These are phyloP conservation scores for Carallia pectinifolia DNA, from an alignment of 345 rosid genomes.

Conservation along the genomic window DNA sequence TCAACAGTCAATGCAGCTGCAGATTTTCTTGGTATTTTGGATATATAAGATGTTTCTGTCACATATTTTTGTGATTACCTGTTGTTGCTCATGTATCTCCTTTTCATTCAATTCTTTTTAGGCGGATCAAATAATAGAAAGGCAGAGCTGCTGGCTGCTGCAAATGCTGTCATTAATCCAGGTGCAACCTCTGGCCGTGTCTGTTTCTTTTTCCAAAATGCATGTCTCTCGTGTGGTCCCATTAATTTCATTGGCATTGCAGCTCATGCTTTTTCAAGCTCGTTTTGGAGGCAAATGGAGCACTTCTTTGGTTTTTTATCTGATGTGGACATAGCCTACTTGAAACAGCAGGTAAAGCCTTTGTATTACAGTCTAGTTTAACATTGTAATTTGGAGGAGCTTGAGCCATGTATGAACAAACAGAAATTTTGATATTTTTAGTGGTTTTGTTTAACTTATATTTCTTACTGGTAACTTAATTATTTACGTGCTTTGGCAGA, in stretches of 20 bases:
- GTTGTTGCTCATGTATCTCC: slow-evolving; percentile 19
- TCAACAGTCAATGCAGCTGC: slow-evolving; percentile 49
- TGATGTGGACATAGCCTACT: slow-evolving; percentile 55
- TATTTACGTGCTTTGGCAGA: too few species aligned
- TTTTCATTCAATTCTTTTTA: slow-evolving; percentile 38
- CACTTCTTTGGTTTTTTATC: slow-evolving; percentile 67
- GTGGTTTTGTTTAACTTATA: not conserved
- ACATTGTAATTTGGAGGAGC: not conserved
- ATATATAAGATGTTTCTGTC: slow-evolving; percentile 16
- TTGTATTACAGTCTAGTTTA: slow-evolving; percentile 2
- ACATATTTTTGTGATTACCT: slow-evolving; percentile 14
- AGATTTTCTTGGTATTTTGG: slow-evolving; percentile 75
- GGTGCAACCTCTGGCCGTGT: slow-evolving; percentile 32
- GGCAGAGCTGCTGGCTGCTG: slow-evolving; percentile 84
- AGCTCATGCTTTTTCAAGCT: slow-evolving; percentile 54
- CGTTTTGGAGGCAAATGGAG: slow-evolving; percentile 89
- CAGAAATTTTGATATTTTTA: not conserved
- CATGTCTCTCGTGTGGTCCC: slow-evolving; percentile 14
- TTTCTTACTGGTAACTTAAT: too few species aligned
- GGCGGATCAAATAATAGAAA: slow-evolving; percentile 77
- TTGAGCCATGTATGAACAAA: not conserved
- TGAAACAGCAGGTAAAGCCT: slow-evolving; percentile 68
- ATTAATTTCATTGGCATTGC: slow-evolving; percentile 41
- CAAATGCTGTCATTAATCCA: slow-evolving; percentile 60
- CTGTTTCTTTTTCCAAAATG: slow-evolving; percentile 1